Evolutionary conservation across 2,329 filamentous ascomycete species (phyloP).

Genomic region (Cytospora paraplurivora): DNA sequence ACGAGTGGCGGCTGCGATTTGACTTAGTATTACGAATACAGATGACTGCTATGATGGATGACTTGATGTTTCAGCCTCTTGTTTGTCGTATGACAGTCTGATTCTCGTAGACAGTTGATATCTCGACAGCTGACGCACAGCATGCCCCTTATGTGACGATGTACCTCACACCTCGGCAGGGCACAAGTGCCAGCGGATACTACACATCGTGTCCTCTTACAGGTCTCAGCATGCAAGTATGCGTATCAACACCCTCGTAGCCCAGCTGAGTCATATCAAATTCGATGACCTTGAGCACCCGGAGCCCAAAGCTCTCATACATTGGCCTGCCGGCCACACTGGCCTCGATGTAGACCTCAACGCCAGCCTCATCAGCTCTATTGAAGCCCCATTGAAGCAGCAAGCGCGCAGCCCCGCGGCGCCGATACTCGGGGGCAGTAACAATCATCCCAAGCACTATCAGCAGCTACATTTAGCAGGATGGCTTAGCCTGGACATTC

Average conservation of each 20-base stretch:
- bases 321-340: conserved; percentile 1
- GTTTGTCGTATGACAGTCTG: neutral
- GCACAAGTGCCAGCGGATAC: neutral
- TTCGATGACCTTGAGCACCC: neutral
- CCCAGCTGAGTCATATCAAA: conserved; percentile 11
- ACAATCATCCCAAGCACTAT: conserved; percentile 11
- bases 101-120: neutral
- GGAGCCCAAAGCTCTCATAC: conserved; percentile 5
- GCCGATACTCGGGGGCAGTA: neutral
- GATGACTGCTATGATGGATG: neutral
- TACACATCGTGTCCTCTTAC: neutral
- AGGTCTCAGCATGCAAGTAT: conserved; percentile 6
- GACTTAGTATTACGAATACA: conserved; percentile 36
- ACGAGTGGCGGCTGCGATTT: conserved; percentile 58
- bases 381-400: neutral
- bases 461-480: neutral
- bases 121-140: neutral
- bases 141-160: neutral
- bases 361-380: neutral
- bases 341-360: conserved; percentile 9
- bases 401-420: conserved; percentile 4
- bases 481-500: neutral
- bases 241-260: conserved; percentile 1
- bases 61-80: neutral
- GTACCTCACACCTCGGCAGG: neutral